Base-by-base conservation (phyloP, 176 grass and related monocot species). In the Triticum dicoccoides region DNA sequence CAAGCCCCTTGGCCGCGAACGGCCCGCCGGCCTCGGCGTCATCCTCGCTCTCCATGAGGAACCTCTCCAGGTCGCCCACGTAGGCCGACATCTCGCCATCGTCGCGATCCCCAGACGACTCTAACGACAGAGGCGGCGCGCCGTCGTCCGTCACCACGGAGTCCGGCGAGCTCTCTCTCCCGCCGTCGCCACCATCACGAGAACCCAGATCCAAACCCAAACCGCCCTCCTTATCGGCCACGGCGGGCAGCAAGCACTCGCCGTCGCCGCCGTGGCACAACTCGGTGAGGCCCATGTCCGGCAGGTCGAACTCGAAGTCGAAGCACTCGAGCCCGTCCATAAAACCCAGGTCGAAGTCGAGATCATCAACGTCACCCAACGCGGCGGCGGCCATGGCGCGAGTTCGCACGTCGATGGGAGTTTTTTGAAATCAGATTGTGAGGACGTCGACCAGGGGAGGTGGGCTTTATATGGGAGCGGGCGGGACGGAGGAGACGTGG, bases 11-110 rank as follows among this genome's bases (percentile, higher is more conserved):
- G 35, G 6, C 25, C 4, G 9, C 11, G 25, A 11, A 0, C 32
- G 9, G 21, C 6, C 12, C 79, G 34, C 24, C 71, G 47, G 8
- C 32, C 9, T 20, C 65, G 7, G 10, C 25, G 37, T 6, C 33
- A 23, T 21, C 25, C 27, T 17, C 21, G 23, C 9, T 12, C 61
- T 17, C 21, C 35, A 86, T 20, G 20, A 88, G 80, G 1, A 81
- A 69, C 35, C 69, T 73, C 88, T 89, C 83, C 35, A 89, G 47
- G 2, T 85, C 83, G 61, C 13, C 3, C 18, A 61, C 61, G 47
- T 61, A 85, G 8, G 12, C 18, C 23, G 77, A 85, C 25, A 81
- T 25, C 59, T 4, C 34, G 41, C 69, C 33, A 0, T 8, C 44
- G 3, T 18, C 73, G 8, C 13, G 23, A 29, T 52, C 77, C 3